Conservation (phyloP, 441 rosid species). For the Erodium moschatum region DNA sequence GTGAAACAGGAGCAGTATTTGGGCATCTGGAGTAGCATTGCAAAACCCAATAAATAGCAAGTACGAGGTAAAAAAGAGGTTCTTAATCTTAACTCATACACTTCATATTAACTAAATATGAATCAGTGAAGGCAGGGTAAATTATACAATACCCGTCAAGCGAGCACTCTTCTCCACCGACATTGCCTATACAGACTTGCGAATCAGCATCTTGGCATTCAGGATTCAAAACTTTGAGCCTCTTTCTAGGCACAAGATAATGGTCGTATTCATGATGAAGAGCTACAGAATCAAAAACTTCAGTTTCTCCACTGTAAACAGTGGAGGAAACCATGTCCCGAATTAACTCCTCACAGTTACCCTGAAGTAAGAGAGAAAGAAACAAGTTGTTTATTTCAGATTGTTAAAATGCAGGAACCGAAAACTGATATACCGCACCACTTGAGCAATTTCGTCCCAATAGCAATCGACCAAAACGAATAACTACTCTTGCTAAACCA, state of each 20-base stretch:
- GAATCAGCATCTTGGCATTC: slow-evolving; percentile 24
- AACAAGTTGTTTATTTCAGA: background rate
- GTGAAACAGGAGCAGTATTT: slow-evolving; percentile 26
- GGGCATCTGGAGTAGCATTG: slow-evolving; percentile 27
- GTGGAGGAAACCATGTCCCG: slow-evolving; percentile 47
- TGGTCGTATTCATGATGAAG: slow-evolving; percentile 18
- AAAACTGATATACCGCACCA: background rate
- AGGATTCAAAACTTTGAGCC: slow-evolving; percentile 30
- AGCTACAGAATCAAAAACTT: slow-evolving; percentile 13
- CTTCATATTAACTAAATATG: background rate
- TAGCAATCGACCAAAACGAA: background rate
- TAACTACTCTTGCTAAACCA: background rate
- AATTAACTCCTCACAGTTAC: background rate
- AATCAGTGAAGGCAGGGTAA: slow-evolving; percentile 7
- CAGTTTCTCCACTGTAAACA: background rate
- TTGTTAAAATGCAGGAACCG: background rate
- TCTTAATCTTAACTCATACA: background rate
- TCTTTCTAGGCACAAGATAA: slow-evolving; percentile 25
- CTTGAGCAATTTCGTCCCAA: background rate
- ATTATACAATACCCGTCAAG: slow-evolving; percentile 30
- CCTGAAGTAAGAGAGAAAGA: background rate
- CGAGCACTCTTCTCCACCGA: slow-evolving; percentile 29
- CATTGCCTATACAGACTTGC: slow-evolving; percentile 22
- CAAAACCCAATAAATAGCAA: slow-evolving; percentile 17
- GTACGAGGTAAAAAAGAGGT: background rate